Base-by-base conservation (phyloP, 23 red algal species). In the Cyanidiococcus yangmingshanensis region DNA sequence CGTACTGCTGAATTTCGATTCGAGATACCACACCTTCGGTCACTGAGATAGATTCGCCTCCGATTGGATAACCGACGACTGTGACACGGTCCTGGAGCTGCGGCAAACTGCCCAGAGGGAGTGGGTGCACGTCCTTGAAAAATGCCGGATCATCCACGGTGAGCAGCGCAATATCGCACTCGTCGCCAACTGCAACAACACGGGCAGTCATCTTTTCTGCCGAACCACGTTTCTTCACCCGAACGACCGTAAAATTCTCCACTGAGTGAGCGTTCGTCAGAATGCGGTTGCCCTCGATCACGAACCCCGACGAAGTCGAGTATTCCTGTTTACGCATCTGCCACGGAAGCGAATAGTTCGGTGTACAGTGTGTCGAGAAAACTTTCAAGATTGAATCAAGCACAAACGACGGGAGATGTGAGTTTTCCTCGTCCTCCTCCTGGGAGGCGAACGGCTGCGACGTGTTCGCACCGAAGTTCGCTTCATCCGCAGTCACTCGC, bases 201-300 rank as follows among this genome's bases (percentile, higher is more conserved):
- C 67, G 37, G 21, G 88, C 88, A 17, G 57, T 38, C 37, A 87
- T 82, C 79, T 89, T 96, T 31, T 63, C 76, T 45, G 89, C 91
- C n/a, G 75, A 76, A 58, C 88, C 84, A 40, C 91, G 79, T 37
- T 87, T 86, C 63, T 96, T 96, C 58, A 96, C 80, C 39, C 75
- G 76, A 37, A 96, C 91, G 1, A 82, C 76, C 58, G 91, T 96
- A 41, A 83, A 82, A 68, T 96, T 82, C 76, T 96, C 91, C 7
- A 96, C 91, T 50, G 63, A 77, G 63, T 96, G 91, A 3, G 91
- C 91, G 79, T 90, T 90, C n/a, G 91, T 96, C 36, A 96, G 79
- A 31, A 96, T 79, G n/a, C 79, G 77, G 21, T 79, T 86, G 27
- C 85, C 86, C 39, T 75, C 59, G 51, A 96, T 90, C 30, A 90